Base-by-base conservation (phyloP, 257 asterid species). In the Verbascum thapsus region DNA sequence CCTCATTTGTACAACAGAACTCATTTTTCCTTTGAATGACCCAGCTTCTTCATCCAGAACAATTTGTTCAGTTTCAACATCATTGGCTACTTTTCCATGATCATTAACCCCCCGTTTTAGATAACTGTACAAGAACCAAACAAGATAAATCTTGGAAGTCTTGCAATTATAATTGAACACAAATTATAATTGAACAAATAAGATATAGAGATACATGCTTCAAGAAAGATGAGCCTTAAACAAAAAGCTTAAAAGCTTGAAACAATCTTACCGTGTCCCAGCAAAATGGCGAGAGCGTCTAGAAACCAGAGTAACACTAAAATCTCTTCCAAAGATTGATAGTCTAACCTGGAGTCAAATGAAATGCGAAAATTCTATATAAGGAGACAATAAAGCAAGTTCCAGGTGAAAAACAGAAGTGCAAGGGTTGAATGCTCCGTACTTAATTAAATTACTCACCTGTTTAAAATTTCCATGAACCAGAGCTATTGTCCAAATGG, bases 241-340 rank as follows among this genome's bases (percentile, higher is more conserved):
- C 58, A 42, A 19, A 55, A 49, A 59, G 5, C 50, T 15, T 22
- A 51, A 47, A 30, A 69, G 58, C 65, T 44, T 61, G 10, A 67
- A 53, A 48, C 8, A 57, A 37, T 59, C 44, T 49, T 82, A 94
- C 99, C 99, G 99, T 62, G 99, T 94, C 63, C 99, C 99, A 39
- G 99, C 99, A 84, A 94, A 94, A 76, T 94, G 99, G 66, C 99
- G 95, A 69, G 99, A 94, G 58, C 99, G 96, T 68, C 99, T 90
- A 66, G 99, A 87, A 75, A 90, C 51, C 73, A 94, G 74, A 75
- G 96, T 66, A 60, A 85, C 92, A 65, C 90, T 82, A 71, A 94
- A 90, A 75, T 94, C 97, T 75, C 97, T 81, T 74, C 99, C 99
- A 70, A 94, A 94, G 66, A 94, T 83, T 65, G 99, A 85, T 40